Base-by-base conservation (phyloP, 371 early-diverging fungal species). In the Mortierella polycephala region DNA sequence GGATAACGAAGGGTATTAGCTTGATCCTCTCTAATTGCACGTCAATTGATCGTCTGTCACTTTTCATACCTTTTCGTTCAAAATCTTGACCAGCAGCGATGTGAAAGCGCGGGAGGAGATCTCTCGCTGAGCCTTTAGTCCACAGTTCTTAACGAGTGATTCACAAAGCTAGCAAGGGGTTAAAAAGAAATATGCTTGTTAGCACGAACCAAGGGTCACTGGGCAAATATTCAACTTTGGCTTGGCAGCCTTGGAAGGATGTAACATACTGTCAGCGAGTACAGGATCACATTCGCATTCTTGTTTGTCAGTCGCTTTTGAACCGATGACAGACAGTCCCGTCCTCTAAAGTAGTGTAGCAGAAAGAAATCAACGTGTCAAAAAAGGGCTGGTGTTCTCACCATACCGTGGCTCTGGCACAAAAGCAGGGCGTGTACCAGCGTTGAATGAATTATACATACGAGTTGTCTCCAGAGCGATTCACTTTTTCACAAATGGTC, bases 81-180 rank as follows among this genome's bases (percentile, higher is more conserved):
- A 83, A 39, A 93, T 85, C 61, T 91, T 89, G 14, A 89, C 89
- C 30, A 98, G 83, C 4, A 94, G 89, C 16, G 91, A 89, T n/a
- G 96, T 92, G 70, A 96, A 96, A 0, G 89, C 86, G 7, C 97
- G 88, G 10, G 96, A 96, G 8, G 93, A 92, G 39, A 96, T 91
- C 68, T 96, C 96, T 45, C 91, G 89, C 67, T 92, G 92, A 30
- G 92, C 91, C 46, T 82, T 84, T 50, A 88, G 79, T n/a, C 91
- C 91, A 76, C 97, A 95, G 85, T 96, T 98, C 82, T 96, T 95
- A 53, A 96, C 92, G 50, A 98, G 82, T 1, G 96, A 87, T 74
- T 98, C 95, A 18, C 94, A 83, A 18, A 94, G 84, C 87, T 92
- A 81, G 14, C 1, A 40, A 11, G 20, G 18, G 39, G 21, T 14